These are phyloP conservation scores for Phytophthora cryptogea DNA, from an alignment of 352 stramenopile species.

Conservation along the genomic window DNA sequence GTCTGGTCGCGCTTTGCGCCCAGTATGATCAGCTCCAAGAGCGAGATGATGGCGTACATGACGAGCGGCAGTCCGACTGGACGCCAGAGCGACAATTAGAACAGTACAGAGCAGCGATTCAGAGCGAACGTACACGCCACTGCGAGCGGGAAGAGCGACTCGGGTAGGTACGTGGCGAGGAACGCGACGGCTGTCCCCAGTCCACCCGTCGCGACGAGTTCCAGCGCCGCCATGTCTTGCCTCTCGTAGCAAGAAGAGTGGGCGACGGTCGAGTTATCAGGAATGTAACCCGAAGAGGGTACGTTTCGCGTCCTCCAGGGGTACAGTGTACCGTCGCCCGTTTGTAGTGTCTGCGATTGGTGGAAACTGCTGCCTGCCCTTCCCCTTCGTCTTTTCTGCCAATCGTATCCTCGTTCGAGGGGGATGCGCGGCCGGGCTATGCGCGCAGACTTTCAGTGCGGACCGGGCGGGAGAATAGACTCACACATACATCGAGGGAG, in stretches of 20 bases:
- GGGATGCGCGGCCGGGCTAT: constrained; percentile 20
- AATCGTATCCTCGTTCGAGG: constrained; percentile 15
- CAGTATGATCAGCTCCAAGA: constrained; percentile 45
- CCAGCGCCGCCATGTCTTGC: constrained; percentile 16
- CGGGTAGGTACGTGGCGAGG: constrained; percentile 27
- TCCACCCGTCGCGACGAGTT: constrained; percentile 16
- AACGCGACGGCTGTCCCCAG: constrained; percentile 22
- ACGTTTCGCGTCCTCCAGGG: constrained; percentile 1
- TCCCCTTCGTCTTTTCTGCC: constrained; percentile 19
- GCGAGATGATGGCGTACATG: constrained; percentile 54
- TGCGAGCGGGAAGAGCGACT: constrained; percentile 29
- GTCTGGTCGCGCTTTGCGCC: constrained; percentile 29
- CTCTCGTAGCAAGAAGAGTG: background rate
- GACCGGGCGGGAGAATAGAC: constrained; percentile 30
- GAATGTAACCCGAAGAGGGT: background rate
- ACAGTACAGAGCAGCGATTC: background rate
- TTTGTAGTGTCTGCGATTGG: constrained; percentile 34
- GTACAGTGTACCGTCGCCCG: constrained; percentile 7
- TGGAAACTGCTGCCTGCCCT: constrained; percentile 22
- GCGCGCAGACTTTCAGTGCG: constrained; percentile 35
- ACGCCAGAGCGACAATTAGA: constrained; percentile 1
- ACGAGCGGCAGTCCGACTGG: constrained; percentile 54
- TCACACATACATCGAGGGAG: constrained; percentile 18
- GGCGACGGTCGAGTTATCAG: constrained; percentile 12
- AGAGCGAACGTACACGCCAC: constrained; percentile 31